Evolutionary conservation across 768 basidiomycete genomes (phyloP), one percentile per base, ranked within the genome.

Genomic region (Lactarius quietus): DNA sequence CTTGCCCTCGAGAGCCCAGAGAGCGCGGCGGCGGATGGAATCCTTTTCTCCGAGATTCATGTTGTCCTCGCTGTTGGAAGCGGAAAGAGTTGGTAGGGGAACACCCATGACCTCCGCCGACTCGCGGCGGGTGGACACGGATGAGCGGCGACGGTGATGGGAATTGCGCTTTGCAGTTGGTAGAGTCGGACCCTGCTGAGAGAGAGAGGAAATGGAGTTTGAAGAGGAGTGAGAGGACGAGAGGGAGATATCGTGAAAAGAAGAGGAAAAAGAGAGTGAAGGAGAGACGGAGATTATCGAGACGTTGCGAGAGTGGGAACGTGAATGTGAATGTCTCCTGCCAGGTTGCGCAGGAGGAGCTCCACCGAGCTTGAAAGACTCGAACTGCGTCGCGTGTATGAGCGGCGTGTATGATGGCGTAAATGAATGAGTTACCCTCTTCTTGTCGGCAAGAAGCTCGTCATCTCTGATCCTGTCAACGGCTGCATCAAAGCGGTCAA

Each of bases 61-160:
- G 70, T 86, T 86, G 73, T 89, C 86, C 36, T 92, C 87, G 1
- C 85, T 80, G 31, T 79, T 78, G 2, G 84, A 83, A 10, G 82
- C 70, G 6, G 86, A 84, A 29, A 92, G 81, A 66, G 87, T 85
- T 15, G 89, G 86, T 43, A 90, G 78, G 28, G 88, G 77, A 15
- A 92, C 83, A 31, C 92, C 92, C 90, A 96, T 95, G 72, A 96
- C 79, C 71, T 95, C 94, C 20, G 92, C 89, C 23, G 92, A 94
- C 78, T 96, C 94, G 69, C 83, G 84, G 66, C 93, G 87, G 45
- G 93, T 95, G 12, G 94, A 93, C 31, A 96, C 92, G 29, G 91
- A 93, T 1, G 93, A 93, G 48, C 86, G 85, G 56, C 94, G 90
- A 17, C 85, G 83, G 71, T 95, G 94, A 70, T 93, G 92, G 0